Conservation (phyloP, 2,329 filamentous ascomycete species). For the Fusarium sp. region DNA sequence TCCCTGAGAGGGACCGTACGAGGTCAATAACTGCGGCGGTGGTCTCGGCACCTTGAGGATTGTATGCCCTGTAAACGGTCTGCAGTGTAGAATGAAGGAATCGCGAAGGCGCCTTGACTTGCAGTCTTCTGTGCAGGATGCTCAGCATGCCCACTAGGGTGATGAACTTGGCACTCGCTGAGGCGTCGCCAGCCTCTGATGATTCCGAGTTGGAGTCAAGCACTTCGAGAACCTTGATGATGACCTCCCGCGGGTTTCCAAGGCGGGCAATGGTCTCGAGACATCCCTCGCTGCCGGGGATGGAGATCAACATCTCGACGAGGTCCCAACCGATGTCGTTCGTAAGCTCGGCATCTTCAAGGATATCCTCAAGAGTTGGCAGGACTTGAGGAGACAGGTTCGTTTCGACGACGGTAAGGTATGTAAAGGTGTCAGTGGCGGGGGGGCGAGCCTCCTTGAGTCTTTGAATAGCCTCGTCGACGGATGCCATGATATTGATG, state of each 20-base stretch:
- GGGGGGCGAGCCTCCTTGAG: conserved; percentile 61
- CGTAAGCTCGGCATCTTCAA: conserved; percentile 74
- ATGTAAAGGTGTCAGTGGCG: conserved; percentile 74
- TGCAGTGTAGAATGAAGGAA: conserved; percentile 82
- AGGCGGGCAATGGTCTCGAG: conserved; percentile 78
- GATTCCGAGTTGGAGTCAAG: conserved; percentile 63
- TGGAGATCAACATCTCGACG: conserved; percentile 75
- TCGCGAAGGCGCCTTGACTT: conserved; percentile 79
- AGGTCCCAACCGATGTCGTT: conserved; percentile 86
- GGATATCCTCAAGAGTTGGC: conserved; percentile 71
- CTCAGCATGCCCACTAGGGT: conserved; percentile 75
- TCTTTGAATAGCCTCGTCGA: conserved; percentile 54
- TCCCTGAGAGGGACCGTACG: conserved; percentile 72
- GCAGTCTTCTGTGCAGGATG: conserved; percentile 77
- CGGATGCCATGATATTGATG: conserved; percentile 44
- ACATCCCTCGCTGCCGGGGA: conserved; percentile 74
- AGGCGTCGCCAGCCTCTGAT: conserved; percentile 49
- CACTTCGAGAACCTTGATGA: conserved; percentile 80
- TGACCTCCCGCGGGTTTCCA: conserved; percentile 83
- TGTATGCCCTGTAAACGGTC: conserved; percentile 73
- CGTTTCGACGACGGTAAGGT: conserved; percentile 80
- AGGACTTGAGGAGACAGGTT: conserved; percentile 73
- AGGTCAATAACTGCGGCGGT: conserved; percentile 76
- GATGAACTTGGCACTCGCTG: conserved; percentile 65
- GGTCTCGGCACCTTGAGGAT: conserved; percentile 69